Evolutionary conservation across 148 eudicot species (phyloP).

Genomic region (Euryodendron excelsum): DNA sequence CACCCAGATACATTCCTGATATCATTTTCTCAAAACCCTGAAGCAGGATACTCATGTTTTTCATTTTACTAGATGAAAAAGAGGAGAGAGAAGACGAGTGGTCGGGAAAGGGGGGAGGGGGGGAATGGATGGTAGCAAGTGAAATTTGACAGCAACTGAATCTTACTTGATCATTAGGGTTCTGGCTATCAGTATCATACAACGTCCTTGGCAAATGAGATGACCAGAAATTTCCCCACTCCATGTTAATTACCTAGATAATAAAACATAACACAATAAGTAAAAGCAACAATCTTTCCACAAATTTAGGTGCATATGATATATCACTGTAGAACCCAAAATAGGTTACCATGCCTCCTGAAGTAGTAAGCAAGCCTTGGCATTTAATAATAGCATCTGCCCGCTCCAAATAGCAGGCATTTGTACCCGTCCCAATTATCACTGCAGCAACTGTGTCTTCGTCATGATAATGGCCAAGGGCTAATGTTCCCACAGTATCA

Average conservation of each 20-base stretch:
- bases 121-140: too few species aligned
- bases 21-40: conserved; percentile 98
- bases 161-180: conserved; percentile 81
- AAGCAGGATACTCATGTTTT: conserved; percentile 15
- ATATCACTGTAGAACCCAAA: not conserved
- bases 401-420: conserved; percentile 90
- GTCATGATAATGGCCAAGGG: conserved; percentile 83
- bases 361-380: conserved; percentile 74
- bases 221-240: conserved; percentile 98
- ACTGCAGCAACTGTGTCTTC: conserved; percentile 94
- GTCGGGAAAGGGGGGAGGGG: too few species aligned
- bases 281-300: not conserved
- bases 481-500: conserved; percentile 93
- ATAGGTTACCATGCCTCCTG: conserved; percentile 83
- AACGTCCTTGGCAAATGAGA: conserved; percentile 89
- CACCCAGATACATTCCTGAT: conserved; percentile 97
- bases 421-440: conserved; percentile 88
- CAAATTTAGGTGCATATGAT: not conserved
- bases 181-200: conserved; percentile 77
- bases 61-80: not conserved
- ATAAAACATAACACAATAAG: not conserved
- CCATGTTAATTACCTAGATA: conserved; percentile 81
- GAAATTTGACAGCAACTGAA: conserved; percentile 7
- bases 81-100: not conserved
- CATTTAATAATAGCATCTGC: conserved; percentile 90